Percentiles rank a stretch among this genome's conserved stretches.
phyloP scores from a whole-genome alignment of 805 yeast species.

The Lipomyces orientalis region DNA sequence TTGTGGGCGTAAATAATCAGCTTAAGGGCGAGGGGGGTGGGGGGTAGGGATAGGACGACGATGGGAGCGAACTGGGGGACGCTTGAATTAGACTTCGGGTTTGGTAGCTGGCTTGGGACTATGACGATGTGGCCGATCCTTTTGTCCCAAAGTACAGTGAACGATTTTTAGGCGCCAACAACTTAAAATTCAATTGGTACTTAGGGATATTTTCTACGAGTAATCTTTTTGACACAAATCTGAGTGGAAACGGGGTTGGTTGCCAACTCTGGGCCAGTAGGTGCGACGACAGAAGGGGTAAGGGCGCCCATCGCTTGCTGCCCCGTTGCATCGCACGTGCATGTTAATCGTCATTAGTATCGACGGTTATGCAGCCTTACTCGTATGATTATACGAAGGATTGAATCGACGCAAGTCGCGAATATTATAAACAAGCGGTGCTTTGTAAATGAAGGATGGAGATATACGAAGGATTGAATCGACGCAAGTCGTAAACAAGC shows the following conservation, averaged over 20 bases:
- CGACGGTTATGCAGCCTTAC: neutral
- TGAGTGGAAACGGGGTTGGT: neutral
- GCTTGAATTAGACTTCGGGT: too few relatives aligned
- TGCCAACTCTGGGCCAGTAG: neutral
- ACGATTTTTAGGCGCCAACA: neutral
- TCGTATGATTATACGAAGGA: neutral
- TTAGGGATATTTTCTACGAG: neutral
- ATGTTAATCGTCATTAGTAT: too few relatives aligned
- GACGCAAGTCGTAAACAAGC: neutral
- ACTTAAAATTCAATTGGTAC: neutral
- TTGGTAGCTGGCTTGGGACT: too few relatives aligned
- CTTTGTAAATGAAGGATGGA: neutral
- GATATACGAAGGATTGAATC: neutral
- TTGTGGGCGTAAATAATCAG: neutral
- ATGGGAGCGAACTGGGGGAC: too few relatives aligned
- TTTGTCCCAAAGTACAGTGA: neutral
- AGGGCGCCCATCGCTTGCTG: too few relatives aligned
- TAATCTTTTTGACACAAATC: too few relatives aligned
- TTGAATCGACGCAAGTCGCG: neutral
- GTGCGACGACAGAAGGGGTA: neutral
- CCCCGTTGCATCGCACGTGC: neutral
- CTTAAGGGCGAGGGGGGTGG: neutral
- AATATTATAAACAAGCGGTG: too few relatives aligned
- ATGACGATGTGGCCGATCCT: neutral
- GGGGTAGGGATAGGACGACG: neutral